Conservation (phyloP, 1,284 basidiomycete species). For the Moesziomyces sp. region DNA sequence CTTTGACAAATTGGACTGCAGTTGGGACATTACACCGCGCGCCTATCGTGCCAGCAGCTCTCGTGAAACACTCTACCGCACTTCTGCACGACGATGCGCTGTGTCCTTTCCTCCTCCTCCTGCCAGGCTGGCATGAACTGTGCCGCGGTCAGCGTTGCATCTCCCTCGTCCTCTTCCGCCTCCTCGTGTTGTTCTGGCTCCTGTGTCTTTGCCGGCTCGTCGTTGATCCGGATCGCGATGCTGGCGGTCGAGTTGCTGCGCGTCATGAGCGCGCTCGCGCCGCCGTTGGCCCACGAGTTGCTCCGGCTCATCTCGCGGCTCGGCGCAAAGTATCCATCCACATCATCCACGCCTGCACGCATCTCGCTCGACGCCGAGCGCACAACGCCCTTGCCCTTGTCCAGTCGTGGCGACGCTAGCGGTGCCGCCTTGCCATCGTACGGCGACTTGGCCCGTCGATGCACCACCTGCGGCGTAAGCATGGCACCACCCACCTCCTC, state of each 20-base stretch:
- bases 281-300: constrained; percentile 5
- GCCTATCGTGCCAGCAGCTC: constrained; percentile 22
- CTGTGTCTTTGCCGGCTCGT: constrained; percentile 11
- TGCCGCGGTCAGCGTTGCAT: constrained; percentile 31
- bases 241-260: constrained; percentile 21
- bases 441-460: constrained; percentile 33
- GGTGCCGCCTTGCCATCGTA: constrained; percentile 51
- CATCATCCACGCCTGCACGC: constrained; percentile 7
- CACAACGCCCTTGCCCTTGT: constrained; percentile 49
- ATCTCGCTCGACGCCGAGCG: constrained; percentile 29
- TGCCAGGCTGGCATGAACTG: constrained; percentile 3
- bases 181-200: constrained; percentile 1
- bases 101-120: constrained; percentile 4
- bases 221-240: constrained; percentile 32
- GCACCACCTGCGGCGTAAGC: constrained; percentile 29
- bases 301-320: constrained; percentile 2
- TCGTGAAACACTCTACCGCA: constrained; percentile 34
- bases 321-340: constrained; percentile 35
- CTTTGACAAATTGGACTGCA: neutral
- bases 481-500: constrained; percentile 9
- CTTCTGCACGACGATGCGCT: constrained; percentile 42
- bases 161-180: constrained; percentile 23
- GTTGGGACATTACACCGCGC: neutral
- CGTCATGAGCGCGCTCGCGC: constrained; percentile 16
- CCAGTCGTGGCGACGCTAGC: constrained; percentile 38